Evolutionary conservation across 2,329 filamentous ascomycete species (phyloP), one percentile per base, ranked within the genome.

Genomic region (Aspergillus caelatus): DNA sequence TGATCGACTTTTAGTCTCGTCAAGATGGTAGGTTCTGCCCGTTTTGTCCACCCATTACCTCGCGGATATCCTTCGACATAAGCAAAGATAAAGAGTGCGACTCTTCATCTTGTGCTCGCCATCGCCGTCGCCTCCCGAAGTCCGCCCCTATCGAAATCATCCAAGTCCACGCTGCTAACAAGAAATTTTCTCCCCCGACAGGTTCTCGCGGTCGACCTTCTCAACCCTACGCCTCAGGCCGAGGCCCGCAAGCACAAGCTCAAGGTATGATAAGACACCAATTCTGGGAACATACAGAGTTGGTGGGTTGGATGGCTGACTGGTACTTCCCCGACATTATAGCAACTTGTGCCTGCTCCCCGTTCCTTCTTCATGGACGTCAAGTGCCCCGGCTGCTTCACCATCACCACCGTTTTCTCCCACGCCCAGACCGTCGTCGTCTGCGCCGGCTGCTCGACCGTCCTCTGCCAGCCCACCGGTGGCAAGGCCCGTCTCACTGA

Each of bases 311-410:
- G 32, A 55, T 63, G 48, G 54, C 61, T 63, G 58, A 65, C 50
- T 26, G 16, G 32, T 23, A n/a, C 4, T 14, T 7, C 4, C 19
- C 10, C 11, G 52, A 41, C 19, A 8, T n/a, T 55, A 68, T 74
- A 96, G 93, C 93, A 88, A 75, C 92, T 99, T 78, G 95, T 99
- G 81, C 95, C 95, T 78, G 91, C 89, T 73, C 95, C 95, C 79
- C 93, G 95, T 83, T 98, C 94, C 75, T 99, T 98, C 92, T 99
- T 99, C 92, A 99, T 99, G 95, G 95, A 99, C 83, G 95, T 99
- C 88, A 99, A 99, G 91, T 99, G 95, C 92, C 95, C 95, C 82
- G 95, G 95, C 80, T 99, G 95, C 92, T 99, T 98, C 91, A 97
- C 94, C 84, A 99, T 99, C 89, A 99, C 95, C 84, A 99, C 95